Evolutionary conservation across 345 rosid species (phyloP), one percentile per base, ranked within the genome.

Genomic region (Salix purpurea): DNA sequence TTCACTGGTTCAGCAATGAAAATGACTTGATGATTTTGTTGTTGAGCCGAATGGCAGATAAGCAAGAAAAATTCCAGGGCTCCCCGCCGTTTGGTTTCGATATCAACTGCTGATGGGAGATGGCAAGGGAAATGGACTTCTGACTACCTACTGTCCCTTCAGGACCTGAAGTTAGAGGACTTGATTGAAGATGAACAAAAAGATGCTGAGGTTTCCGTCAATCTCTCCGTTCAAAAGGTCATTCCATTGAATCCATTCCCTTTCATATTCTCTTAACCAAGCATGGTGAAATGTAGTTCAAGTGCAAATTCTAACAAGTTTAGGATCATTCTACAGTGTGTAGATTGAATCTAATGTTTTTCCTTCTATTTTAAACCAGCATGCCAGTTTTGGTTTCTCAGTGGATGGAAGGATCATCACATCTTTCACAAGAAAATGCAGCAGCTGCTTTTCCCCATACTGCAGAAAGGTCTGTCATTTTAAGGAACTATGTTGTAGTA

Each of bases 331-430:
- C 36, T 34, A 34, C 36, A 34, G 36, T 4, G 0, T 34, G 36
- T 34, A 34, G 54, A 2, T 42, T 67, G 34, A 13, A 19, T 30
- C n/a, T 82, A 46, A 46, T 46, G 4, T 3, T 50, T 64, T 26
- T 52, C 42, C 23, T 28, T 61, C 14, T 16, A 18, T 75, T 7
- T 77, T 75, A 37, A 6, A 50, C 2, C 84, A 94, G 97, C 98
- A 94, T 82, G 98, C 97, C 14, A 86, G 97, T 86, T 92, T 94
- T 71, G 98, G 98, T 1, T 86, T 92, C 61, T 92, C 97, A 0
- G 87, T 94, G 65, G 92, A 90, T 71, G 98, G 98, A 84, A 94
- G 84, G 81, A 86, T 92, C 79, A 7, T 73, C 13, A 85, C 97
- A 4, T 81, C 88, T 77, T 87, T 94, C 72, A 70, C 89, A 48